phyloP scores from a whole-genome alignment of 2,329 filamentous ascomycete species.

The Bimuria novae-zelandiae region DNA sequence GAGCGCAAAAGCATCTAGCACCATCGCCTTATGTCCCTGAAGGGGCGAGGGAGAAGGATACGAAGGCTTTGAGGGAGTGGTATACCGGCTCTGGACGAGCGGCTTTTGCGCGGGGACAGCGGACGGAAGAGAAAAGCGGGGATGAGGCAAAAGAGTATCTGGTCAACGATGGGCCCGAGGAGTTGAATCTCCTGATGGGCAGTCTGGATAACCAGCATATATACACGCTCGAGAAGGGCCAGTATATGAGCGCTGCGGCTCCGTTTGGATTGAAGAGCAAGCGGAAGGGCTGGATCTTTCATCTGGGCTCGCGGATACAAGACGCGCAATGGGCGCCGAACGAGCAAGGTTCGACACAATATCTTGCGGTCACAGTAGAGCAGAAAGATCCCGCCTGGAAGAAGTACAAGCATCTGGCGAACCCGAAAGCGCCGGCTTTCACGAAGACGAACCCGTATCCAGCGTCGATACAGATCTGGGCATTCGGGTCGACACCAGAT shows the following conservation, averaged over 20 bases:
- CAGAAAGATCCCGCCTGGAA: conserved; percentile 21
- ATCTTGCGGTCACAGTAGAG: conserved; percentile 57
- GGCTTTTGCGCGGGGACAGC: conserved; percentile 51
- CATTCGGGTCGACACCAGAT: conserved; percentile 50
- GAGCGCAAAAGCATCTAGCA: conserved; percentile 44
- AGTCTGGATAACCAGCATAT: conserved; percentile 51
- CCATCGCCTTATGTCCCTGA: conserved; percentile 51
- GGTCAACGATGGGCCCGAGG: conserved; percentile 31
- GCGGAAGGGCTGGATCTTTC: conserved; percentile 58
- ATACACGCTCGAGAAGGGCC: conserved; percentile 49
- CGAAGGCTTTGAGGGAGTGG: conserved; percentile 58
- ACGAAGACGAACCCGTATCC: conserved; percentile 54
- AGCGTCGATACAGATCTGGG: conserved; percentile 63
- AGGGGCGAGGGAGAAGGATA: conserved; percentile 50
- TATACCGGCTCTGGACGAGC: conserved; percentile 52
- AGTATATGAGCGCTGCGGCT: conserved; percentile 52
- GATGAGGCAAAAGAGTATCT: conserved; percentile 52
- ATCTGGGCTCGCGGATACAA: conserved; percentile 59
- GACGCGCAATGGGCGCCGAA: conserved; percentile 53
- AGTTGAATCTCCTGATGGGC: conserved; percentile 57
- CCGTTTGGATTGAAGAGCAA: conserved; percentile 32
- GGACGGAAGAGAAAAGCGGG: conserved; percentile 38
- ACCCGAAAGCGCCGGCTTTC: conserved; percentile 54
- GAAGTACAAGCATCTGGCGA: conserved; percentile 36
- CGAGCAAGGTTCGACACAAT: conserved; percentile 55